These are phyloP conservation scores for Coemansia brasiliensis DNA, from an alignment of 192 early-diverging fungal species.

Conservation along the genomic window DNA sequence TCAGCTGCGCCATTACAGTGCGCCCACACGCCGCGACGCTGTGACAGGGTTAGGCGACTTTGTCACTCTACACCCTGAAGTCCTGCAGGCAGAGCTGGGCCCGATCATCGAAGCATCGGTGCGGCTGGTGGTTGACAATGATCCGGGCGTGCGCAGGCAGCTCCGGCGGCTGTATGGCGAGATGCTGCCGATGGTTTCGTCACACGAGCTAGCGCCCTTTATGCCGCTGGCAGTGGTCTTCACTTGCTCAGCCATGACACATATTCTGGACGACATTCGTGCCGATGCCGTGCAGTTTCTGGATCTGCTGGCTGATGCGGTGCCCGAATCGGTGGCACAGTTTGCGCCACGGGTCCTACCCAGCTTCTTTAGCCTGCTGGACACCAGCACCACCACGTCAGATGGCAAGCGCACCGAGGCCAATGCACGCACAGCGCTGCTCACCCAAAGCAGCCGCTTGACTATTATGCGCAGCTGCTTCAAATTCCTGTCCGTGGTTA, in stretches of 20 bases:
- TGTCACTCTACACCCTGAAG: slow-evolving; percentile 31
- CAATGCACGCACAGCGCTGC: slow-evolving; percentile 34
- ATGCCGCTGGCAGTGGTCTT: slow-evolving; percentile 74
- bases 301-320: slow-evolving; percentile 67
- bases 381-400: slow-evolving; percentile 17
- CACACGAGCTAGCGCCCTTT: slow-evolving; percentile 74
- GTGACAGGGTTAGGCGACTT: slow-evolving; percentile 53
- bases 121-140: slow-evolving; percentile 52
- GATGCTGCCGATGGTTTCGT: slow-evolving; percentile 40
- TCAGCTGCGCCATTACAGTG: slow-evolving; percentile 78
- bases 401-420: slow-evolving; percentile 13
- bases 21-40: slow-evolving; percentile 56
- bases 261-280: slow-evolving; percentile 85
- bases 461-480: slow-evolving; percentile 47
- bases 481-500: slow-evolving; percentile 37
- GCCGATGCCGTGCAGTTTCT: slow-evolving; percentile 77
- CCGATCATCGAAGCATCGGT: slow-evolving; percentile 46
- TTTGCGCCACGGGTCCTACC: slow-evolving; percentile 63
- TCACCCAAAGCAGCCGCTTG: slow-evolving; percentile 35
- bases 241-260: slow-evolving; percentile 85
- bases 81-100: slow-evolving; percentile 49
- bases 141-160: slow-evolving; percentile 46
- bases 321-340: slow-evolving; percentile 62
- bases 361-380: slow-evolving; percentile 46
- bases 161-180: slow-evolving; percentile 52